Base-by-base conservation (phyloP, 805 yeast genomes). In the Priceomyces castillae region DNA sequence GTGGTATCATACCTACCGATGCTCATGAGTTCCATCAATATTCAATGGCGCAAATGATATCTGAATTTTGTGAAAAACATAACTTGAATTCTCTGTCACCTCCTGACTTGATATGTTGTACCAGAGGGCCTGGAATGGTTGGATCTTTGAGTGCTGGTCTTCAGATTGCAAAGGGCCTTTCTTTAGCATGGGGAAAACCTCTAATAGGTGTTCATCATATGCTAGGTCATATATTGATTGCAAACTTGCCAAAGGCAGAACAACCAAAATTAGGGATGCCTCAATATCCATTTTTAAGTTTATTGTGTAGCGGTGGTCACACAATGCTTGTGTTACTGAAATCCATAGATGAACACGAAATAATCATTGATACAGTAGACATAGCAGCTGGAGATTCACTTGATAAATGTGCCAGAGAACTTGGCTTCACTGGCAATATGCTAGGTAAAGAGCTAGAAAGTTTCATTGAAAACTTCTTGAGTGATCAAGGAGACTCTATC, bases 51-150 rank as follows among this genome's bases (percentile, higher is more conserved):
- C 52, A 58, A 0, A 58, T 84, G 28, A 80, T 85, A 0, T 43
- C 60, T 12, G 59, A 68, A 4, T 63, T 84, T 4, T 64, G 84
- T 12, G 28, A 20, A 0, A 64, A 54, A 37, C 63, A 70, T 53
- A 61, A 54, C 6, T 46, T 77, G 49, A 42, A 48, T 2, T 38
- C 59, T 1, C 7, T 17, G 0, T 53, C 51, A 20, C 69, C 70
- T 0, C 88, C 90, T 0, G 96, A 87, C 58, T 58, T 94, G 37
- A 76, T 94, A 1, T 86, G 96, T 61, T 96, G 84, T 3, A 94
- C 99, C 0, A 69, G 96, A 51, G 99, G 99, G 0, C 99, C 99
- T 0, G 99, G 99, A 0, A 89, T 94, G 97, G 78, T 82, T 7
- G 97, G 97, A 0, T 84, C 95, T 0, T 69, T 94, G 11, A 76